Percentiles rank a stretch among this genome's conserved stretches.
Conservation (phyloP, 2,329 filamentous ascomycete species). For the Claviceps pusilla region DNA sequence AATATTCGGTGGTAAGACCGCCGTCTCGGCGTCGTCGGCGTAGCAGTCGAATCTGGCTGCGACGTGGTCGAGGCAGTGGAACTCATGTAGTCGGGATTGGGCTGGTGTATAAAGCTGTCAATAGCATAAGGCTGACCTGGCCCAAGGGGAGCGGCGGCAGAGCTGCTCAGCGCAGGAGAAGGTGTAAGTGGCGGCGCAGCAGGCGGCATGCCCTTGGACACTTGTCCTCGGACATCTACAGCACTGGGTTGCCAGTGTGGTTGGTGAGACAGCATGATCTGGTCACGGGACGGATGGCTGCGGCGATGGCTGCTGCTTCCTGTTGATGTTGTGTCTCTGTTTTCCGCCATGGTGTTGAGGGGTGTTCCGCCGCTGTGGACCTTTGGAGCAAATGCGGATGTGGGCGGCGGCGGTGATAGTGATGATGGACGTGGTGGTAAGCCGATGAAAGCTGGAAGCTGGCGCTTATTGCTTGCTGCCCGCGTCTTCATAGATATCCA, state of each 20-base stretch:
- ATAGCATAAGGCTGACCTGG: constrained; percentile 15
- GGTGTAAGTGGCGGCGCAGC: constrained; percentile 34
- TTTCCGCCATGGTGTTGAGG: constrained; percentile 1
- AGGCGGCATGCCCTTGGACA: constrained; percentile 24
- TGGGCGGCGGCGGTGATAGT: constrained; percentile 4
- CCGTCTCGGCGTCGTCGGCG: constrained; percentile 21
- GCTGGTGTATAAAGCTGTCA: constrained; percentile 30
- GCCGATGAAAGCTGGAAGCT: constrained; percentile 3
- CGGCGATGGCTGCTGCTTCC: neutral
- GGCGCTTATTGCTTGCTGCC: constrained; percentile 4
- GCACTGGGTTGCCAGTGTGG: constrained; percentile 1
- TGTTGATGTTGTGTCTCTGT: constrained; percentile 1
- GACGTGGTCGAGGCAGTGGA: constrained; percentile 17
- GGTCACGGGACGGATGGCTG: no score
- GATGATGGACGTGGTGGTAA: neutral
- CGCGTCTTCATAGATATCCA: neutral
- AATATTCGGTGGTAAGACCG: constrained; percentile 29
- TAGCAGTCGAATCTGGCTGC: constrained; percentile 12
- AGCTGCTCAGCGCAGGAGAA: constrained; percentile 23
- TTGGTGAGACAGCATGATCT: neutral
- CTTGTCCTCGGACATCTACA: constrained; percentile 14
- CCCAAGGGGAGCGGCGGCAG: constrained; percentile 28
- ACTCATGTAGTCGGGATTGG: constrained; percentile 34
- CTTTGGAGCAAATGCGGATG: constrained; percentile 16
- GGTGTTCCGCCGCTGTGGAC: constrained; percentile 1